A percentile compares a stretch with the other conserved stretches of the same genome.
Evolutionary conservation across 2,329 filamentous ascomycete genomes (phyloP).

Genomic region (Fusarium aywerte): DNA sequence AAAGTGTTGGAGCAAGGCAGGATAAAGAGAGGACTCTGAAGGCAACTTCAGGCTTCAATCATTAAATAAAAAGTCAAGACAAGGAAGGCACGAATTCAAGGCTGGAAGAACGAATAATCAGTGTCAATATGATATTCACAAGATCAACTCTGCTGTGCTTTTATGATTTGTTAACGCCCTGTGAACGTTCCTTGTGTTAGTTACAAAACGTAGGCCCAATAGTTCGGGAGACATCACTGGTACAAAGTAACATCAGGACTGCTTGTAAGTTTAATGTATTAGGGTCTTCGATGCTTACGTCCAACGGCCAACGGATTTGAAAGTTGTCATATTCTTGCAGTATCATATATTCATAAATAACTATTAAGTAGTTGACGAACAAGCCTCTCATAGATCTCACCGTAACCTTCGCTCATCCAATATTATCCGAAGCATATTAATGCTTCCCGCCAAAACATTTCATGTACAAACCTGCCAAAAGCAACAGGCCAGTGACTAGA

Average conservation of each 20-base stretch:
- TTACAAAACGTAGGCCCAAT: neutral
- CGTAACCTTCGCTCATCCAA: neutral
- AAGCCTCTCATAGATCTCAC: neutral
- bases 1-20: slow-evolving; percentile 11
- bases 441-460: slow-evolving; percentile 2
- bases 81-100: neutral
- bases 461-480: slow-evolving; percentile 16
- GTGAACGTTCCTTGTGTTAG: neutral
- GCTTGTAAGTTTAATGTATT: neutral
- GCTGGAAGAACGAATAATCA: neutral
- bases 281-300: neutral
- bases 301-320: neutral
- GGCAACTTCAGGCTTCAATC: slow-evolving; percentile 32
- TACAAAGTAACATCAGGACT: neutral
- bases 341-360: slow-evolving; percentile 36
- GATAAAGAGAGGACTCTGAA: slow-evolving; percentile 27
- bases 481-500: neutral
- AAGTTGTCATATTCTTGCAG: slow-evolving; percentile 1
- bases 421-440: slow-evolving; percentile 7
- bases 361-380: slow-evolving; percentile 18
- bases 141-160: neutral
- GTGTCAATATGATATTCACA: slow-evolving; percentile 6
- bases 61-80: neutral
- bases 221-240: neutral
- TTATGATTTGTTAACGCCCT: neutral